phyloP scores from a whole-genome alignment of 208 protist species.

The Acanthamoeba sp. region DNA sequence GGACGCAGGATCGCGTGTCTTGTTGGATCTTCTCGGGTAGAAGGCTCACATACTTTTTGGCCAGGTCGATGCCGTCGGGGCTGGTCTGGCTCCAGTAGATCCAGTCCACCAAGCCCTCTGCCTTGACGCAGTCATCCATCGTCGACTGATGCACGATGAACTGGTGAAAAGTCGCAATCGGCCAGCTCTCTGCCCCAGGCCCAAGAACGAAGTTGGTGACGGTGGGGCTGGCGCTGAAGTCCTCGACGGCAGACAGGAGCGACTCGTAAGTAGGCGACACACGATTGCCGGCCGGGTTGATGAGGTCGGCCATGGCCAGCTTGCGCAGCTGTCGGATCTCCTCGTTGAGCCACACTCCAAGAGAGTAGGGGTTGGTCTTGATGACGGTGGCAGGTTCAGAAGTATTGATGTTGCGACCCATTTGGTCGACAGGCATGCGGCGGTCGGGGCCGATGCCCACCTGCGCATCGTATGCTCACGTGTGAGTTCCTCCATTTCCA shows the following conservation, averaged over 20 bases:
- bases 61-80: background rate
- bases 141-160: background rate
- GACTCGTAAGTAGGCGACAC: background rate
- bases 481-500: no score
- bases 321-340: background rate
- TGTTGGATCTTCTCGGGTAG: no score
- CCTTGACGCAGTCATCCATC: conserved; percentile 11
- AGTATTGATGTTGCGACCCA: background rate
- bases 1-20: no score
- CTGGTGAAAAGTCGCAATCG: background rate
- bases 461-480: no score
- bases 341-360: conserved; percentile 32
- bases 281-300: conserved; percentile 30
- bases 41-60: background rate
- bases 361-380: background rate
- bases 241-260: background rate
- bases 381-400: background rate
- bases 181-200: background rate
- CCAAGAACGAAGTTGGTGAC: background rate
- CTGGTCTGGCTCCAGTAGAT: conserved; percentile 24
- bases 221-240: background rate
- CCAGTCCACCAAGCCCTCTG: background rate
- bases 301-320: conserved; percentile 36
- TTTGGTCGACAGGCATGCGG: background rate
- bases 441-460: background rate